Conservation (phyloP, 257 asterid genomes). For the Leptodermis oblonga region DNA sequence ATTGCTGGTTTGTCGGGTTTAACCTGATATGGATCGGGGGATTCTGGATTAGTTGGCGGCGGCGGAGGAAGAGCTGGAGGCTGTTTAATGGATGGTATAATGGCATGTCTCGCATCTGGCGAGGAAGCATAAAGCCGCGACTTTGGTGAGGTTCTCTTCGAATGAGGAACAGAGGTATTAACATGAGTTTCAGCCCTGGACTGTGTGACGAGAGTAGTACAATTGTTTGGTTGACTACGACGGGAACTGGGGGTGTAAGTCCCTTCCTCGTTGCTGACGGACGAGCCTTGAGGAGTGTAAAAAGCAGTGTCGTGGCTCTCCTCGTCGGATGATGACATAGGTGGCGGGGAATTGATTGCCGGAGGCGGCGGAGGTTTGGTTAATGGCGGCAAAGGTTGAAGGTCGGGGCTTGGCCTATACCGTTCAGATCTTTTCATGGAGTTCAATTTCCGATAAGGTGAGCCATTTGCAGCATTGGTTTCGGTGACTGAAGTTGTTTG, state of each 20-base stretch:
- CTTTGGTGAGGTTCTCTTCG: conserved; percentile 82
- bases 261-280: conserved; percentile 56
- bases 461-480: conserved; percentile 35
- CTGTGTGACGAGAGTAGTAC: conserved; percentile 18
- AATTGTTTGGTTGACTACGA: conserved; percentile 29
- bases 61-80: conserved; percentile 38
- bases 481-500: conserved; percentile 32
- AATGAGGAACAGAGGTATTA: conserved; percentile 43
- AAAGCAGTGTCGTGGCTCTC: conserved; percentile 71
- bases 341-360: conserved; percentile 64
- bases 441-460: conserved; percentile 69
- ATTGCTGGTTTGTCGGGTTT: conserved; percentile 29
- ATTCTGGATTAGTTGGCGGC: conserved; percentile 20
- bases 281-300: conserved; percentile 90
- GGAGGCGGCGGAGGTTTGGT: conserved; percentile 75
- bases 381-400: conserved; percentile 92
- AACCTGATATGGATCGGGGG: conserved; percentile 28
- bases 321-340: conserved; percentile 90
- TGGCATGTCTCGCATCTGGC: conserved; percentile 49
- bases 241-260: conserved; percentile 45
- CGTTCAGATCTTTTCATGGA: conserved; percentile 64
- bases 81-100: conserved; percentile 71
- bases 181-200: conserved; percentile 26
- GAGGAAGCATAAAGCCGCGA: conserved; percentile 63
- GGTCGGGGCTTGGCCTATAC: conserved; percentile 96